Conservation (phyloP, 495 filamentous ascomycete genomes). For the Lasiosphaeria ovina region DNA sequence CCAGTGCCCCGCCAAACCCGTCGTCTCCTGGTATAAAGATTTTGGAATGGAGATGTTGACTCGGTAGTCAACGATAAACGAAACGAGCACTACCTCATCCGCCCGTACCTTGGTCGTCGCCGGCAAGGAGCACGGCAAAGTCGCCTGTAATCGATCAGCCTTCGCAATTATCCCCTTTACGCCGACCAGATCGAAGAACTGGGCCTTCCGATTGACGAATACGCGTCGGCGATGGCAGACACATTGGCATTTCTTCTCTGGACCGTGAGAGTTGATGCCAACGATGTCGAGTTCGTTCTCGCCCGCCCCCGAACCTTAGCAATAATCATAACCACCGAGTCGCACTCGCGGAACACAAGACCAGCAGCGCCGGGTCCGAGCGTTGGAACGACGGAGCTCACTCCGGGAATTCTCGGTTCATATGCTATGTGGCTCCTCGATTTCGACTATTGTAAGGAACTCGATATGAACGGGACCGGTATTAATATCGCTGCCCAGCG, state of each 20-base stretch:
- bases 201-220: constrained; percentile 20
- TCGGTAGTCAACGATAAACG: constrained; percentile 27
- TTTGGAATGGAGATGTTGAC: constrained; percentile 24
- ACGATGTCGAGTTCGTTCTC: constrained; percentile 54
- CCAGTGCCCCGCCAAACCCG: constrained; percentile 30
- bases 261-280: constrained; percentile 41
- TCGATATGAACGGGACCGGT: constrained; percentile 33
- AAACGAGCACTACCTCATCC: constrained; percentile 45
- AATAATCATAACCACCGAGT: background rate
- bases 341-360: background rate
- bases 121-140: background rate
- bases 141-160: constrained; percentile 28
- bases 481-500: constrained; percentile 34
- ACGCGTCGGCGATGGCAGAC: constrained; percentile 41
- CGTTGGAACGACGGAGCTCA: constrained; percentile 2
- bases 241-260: constrained; percentile 48
- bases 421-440: constrained; percentile 46
- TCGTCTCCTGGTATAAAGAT: constrained; percentile 25
- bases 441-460: constrained; percentile 42
- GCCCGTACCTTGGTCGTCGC: constrained; percentile 46
- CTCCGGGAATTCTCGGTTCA: constrained; percentile 15
- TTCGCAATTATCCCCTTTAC: constrained; percentile 51
- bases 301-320: constrained; percentile 18
- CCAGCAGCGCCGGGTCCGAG: background rate
- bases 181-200: constrained; percentile 48